Conservation (phyloP, 352 stramenopile genomes). For the Globisporangium heterothallicum region DNA sequence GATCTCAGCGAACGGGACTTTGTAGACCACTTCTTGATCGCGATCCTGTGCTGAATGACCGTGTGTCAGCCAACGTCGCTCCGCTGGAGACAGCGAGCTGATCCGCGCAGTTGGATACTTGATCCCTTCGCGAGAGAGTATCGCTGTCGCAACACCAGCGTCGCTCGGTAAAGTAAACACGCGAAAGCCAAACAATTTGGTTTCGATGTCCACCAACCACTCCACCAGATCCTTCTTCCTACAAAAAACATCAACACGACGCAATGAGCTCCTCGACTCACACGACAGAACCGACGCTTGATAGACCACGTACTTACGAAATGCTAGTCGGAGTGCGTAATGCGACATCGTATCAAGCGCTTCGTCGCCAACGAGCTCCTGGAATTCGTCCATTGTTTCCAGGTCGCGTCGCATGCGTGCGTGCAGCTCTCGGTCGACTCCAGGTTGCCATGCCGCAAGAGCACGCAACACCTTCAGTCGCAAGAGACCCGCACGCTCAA, state of each 20-base stretch:
- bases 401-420: background rate
- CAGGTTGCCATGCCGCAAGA: constrained; percentile 2
- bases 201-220: constrained; percentile 54
- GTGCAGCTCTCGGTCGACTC: background rate
- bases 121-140: constrained; percentile 33
- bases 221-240: constrained; percentile 20
- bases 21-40: constrained; percentile 18
- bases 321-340: constrained; percentile 43
- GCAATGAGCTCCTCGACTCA: too few species aligned
- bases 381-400: constrained; percentile 13
- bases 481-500: constrained; percentile 85
- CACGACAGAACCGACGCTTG: background rate
- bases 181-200: constrained; percentile 31
- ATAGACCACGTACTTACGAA: constrained; percentile 40
- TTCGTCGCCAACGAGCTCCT: constrained; percentile 13
- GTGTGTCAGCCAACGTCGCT: background rate
- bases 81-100: background rate
- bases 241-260: background rate
- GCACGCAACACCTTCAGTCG: constrained; percentile 47
- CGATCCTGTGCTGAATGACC: background rate
- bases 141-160: constrained; percentile 8
- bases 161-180: constrained; percentile 8
- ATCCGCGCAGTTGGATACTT: constrained; percentile 11
- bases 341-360: constrained; percentile 34
- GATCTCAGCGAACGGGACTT: constrained; percentile 48